Evolutionary conservation across 2,329 filamentous ascomycete species (phyloP).

Genomic region (Colletotrichum sp.): DNA sequence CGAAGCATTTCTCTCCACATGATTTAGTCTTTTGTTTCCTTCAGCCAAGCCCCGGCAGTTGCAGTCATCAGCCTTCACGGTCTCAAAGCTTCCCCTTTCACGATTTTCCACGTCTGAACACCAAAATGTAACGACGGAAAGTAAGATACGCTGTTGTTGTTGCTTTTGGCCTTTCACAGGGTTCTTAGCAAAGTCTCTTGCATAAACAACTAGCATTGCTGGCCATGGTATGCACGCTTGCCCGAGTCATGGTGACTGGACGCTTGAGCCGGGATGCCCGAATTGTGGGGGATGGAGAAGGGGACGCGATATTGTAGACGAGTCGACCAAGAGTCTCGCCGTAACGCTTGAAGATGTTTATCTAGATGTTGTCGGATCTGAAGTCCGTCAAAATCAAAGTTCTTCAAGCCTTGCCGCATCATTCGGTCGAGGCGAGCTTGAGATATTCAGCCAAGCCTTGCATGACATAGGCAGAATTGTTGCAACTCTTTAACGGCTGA

Average conservation of each 20-base stretch:
- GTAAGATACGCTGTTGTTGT: not conserved
- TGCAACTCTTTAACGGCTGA: not conserved
- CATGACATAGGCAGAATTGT: not conserved
- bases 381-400: not conserved
- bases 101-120: not conserved
- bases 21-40: not conserved
- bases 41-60: not conserved
- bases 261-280: not conserved
- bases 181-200: not conserved
- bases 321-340: not conserved
- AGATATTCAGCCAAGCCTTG: not conserved
- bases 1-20: not conserved
- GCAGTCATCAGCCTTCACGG: not conserved
- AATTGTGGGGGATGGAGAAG: not conserved
- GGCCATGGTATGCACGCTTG: not conserved
- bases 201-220: not conserved
- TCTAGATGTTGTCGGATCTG: not conserved
- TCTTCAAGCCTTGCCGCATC: not conserved
- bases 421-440: not conserved
- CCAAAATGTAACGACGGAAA: not conserved
- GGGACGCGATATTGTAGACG: not conserved
- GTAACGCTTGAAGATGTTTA: not conserved
- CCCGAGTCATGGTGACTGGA: not conserved
- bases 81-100: not conserved
- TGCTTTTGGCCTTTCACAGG: not conserved